Evolutionary conservation across 2,329 filamentous ascomycete genomes (phyloP), one percentile per base, ranked within the genome.

Genomic region (Talaromyces sp.): DNA sequence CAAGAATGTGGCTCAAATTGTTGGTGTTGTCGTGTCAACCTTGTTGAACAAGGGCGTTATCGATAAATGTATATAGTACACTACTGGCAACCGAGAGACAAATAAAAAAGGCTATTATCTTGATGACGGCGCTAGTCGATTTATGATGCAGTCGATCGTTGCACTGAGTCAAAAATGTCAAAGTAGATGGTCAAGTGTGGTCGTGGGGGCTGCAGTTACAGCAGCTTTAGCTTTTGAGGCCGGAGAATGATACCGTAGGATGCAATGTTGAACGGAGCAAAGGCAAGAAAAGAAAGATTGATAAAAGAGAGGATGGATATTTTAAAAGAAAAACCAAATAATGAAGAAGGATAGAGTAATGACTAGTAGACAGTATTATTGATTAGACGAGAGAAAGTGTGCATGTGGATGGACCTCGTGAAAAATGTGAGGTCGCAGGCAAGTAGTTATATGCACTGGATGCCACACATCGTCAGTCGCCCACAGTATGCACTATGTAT

Each of bases 21-120:
- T 69, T 68, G 68, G 70, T 72, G 74, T 76, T 75, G 74, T 75
- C 74, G 72, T 73, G 74, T 76, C 73, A 75, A 76, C 73, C 43
- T 57, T 48, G 45, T 64, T 24, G 41, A 60, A 59, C 56, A 60
- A 59, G 54, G 35, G 54, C 24, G 65, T 72, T 72, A 72, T 72
- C 71, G 65, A 65, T 57, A 63, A 48, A 60, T 66, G 64, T 62
- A 63, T 41, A 52, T 37, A 37, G 35, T 37, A 37, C 16, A 33
- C 35, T n/a, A 39, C 47, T n/a, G 27, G n/a, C 37, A 37, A 61
- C 33, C 33, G 43, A 52, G 35, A 24, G 45, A 14, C 37, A 31
- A 47, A 16, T 9, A 1, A 31, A 27, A 43, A 14, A 6, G 4
- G 2, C 43, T 35, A 16, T 64, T 56, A 39, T 43, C n/a, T n/a